Conservation (phyloP, 2,329 filamentous ascomycete genomes). For the Phoma sp. region DNA sequence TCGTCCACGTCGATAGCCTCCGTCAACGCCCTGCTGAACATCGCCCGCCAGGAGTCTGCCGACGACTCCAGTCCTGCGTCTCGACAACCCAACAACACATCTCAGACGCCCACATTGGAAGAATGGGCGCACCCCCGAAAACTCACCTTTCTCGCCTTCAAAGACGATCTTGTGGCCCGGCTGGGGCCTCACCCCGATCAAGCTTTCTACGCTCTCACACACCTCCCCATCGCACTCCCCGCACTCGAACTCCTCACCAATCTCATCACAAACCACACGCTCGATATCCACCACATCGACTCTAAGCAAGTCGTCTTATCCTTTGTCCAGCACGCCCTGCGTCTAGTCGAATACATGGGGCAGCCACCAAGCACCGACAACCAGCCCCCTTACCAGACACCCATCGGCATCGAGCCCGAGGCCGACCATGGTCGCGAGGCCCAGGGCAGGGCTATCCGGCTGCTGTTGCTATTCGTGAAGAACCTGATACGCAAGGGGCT, state of each 20-base stretch:
- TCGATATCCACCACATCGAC: slow-evolving; percentile 36
- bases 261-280: slow-evolving; percentile 39
- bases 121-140: slow-evolving; percentile 7
- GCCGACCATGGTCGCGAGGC: slow-evolving; percentile 43
- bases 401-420: not conserved
- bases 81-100: too few species aligned
- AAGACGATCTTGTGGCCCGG: slow-evolving; percentile 27
- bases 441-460: slow-evolving; percentile 45
- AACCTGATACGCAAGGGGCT: slow-evolving; percentile 47
- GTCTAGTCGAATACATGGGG: slow-evolving; percentile 44
- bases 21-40: not conserved
- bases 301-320: slow-evolving; percentile 39
- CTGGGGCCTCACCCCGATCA: slow-evolving; percentile 30
- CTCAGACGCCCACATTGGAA: not conserved
- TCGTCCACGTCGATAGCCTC: not conserved
- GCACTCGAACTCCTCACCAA: slow-evolving; percentile 50
- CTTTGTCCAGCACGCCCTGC: slow-evolving; percentile 50
- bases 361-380: slow-evolving; percentile 19
- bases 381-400: not conserved
- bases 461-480: slow-evolving; percentile 50
- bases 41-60: not conserved
- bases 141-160: slow-evolving; percentile 30
- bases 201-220: slow-evolving; percentile 41
- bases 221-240: slow-evolving; percentile 46
- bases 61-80: too few species aligned